Evolutionary conservation across 2,329 filamentous ascomycete species (phyloP).

Genomic region (Aspergillus brasiliensis): DNA sequence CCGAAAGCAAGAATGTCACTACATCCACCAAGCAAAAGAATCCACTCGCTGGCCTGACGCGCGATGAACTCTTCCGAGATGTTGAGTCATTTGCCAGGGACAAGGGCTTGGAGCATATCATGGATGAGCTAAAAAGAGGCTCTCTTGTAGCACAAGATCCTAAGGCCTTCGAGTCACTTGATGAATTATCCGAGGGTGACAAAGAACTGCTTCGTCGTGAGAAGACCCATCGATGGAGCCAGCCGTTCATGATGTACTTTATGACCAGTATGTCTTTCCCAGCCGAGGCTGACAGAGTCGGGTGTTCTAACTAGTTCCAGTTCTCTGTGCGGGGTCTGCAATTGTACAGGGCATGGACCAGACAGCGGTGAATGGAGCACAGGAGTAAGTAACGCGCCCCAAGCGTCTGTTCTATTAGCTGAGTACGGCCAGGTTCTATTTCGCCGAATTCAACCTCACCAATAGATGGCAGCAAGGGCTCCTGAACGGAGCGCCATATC

Average conservation of each 20-base stretch:
- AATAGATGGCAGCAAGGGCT: background rate
- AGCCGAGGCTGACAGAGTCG: background rate
- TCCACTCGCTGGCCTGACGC: background rate
- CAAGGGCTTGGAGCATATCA: constrained; percentile 61
- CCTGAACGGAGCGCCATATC: background rate
- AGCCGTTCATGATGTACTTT: constrained; percentile 21
- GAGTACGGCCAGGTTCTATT: background rate
- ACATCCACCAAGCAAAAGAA: background rate
- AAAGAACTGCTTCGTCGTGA: constrained; percentile 12
- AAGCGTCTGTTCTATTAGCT: background rate
- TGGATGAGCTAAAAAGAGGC: constrained; percentile 50
- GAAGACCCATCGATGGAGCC: constrained; percentile 16
- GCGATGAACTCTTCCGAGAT: constrained; percentile 23
- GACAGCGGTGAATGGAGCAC: background rate
- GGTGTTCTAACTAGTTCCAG: background rate
- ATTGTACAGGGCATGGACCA: background rate
- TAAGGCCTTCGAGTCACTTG: constrained; percentile 62
- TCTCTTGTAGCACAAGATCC: constrained; percentile 75
- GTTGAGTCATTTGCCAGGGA: constrained; percentile 50
- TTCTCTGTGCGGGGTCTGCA: background rate
- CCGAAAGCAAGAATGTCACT: background rate
- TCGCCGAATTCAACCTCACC: background rate
- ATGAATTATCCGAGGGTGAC: constrained; percentile 49
- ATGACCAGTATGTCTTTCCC: constrained; percentile 9
- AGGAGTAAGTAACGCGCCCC: background rate